Conservation (phyloP, 192 early-diverging fungal species). For the Podila epigama region DNA sequence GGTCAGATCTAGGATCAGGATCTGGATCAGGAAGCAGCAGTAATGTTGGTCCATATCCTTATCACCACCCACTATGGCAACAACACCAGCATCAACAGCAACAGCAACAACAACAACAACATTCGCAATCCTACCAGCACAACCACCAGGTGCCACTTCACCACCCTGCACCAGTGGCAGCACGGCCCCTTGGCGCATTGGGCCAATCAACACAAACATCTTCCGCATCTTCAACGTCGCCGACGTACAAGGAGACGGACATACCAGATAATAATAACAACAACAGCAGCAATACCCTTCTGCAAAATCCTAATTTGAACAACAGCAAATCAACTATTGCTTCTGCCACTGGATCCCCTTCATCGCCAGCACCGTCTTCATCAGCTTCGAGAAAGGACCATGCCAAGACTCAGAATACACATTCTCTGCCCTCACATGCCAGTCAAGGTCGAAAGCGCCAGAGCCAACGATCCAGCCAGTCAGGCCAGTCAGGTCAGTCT, state of each 20-base stretch:
- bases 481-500: neutral
- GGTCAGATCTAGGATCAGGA: neutral
- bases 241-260: constrained; percentile 10
- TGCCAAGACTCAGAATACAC: neutral
- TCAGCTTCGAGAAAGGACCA: neutral
- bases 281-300: neutral
- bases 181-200: neutral
- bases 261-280: neutral
- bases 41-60: neutral
- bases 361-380: neutral
- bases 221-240: constrained; percentile 16
- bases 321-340: neutral
- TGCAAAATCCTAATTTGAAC: neutral
- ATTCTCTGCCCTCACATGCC: neutral
- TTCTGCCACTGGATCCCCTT: neutral
- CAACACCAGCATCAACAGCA: neutral
- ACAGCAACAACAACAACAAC: neutral
- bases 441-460: constrained; percentile 12
- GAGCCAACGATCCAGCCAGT: constrained; percentile 7
- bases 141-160: neutral
- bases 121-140: neutral
- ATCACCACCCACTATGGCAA: neutral
- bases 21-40: neutral
- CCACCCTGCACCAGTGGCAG: neutral
- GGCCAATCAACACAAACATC: neutral